Evolutionary conservation across 805 yeast genomes (phyloP), one percentile per base, ranked within the genome.

Genomic region (Pichia ethanolica): DNA sequence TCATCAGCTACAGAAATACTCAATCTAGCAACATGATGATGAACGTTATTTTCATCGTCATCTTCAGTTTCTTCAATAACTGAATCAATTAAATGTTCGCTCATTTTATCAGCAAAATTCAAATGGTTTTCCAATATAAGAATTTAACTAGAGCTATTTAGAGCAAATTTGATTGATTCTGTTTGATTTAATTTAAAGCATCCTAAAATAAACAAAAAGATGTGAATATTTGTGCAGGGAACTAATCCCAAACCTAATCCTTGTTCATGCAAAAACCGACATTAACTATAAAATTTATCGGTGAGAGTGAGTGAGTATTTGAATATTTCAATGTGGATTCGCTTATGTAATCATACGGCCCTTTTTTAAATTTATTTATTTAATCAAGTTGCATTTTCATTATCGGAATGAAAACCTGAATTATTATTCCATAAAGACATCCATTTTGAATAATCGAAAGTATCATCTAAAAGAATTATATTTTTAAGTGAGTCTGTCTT

Each of bases 1-100:
- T 51, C 41, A 39, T 53, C 56, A 7, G 49, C 53, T 8, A 59
- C 59, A 26, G 64, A 56, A 33, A 61, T 60, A 48, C 68, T 64
- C 42, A 67, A 46, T 35, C 67, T 49, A 3, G 63, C 65, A 13
- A 62, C 68, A 20, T 59, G 56, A 11, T 51, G 52, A 46, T 59
- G 59, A 47, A 61, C 46, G 32, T 46, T 51, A 20, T 50, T 28
- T 4, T 56, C 56, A 37, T 58, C 60, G 6, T 44, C 56, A 37
- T 58, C 60, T 8, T 44, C 44, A 8, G 8, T 11, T 27, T 49
- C 47, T 34, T 49, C 47, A 12, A 7, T 12, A 2, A 20, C 44
- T 10, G 26, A 13, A 26, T 42, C 46, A 30, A 20, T 20, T 25
- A 20, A 6, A 14, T 10, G 26, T 13, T 32, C 10, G 39, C 41